Conservation (phyloP, 2,329 filamentous ascomycete genomes). For the Hypoxylon sp. region DNA sequence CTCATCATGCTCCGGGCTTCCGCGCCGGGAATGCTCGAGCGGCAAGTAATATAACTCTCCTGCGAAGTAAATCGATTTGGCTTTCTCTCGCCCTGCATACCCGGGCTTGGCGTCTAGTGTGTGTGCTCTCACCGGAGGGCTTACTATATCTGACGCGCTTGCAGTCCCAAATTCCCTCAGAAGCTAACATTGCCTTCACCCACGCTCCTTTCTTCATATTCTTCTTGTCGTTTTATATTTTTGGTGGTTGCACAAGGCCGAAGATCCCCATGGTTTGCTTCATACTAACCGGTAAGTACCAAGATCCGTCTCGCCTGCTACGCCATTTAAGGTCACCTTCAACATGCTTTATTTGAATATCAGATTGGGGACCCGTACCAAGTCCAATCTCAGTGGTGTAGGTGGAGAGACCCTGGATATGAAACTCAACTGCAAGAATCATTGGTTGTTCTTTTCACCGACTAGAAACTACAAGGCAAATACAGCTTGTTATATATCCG, state of each 20-base stretch:
- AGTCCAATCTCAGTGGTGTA: slow-evolving; percentile 10
- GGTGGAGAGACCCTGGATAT: slow-evolving; percentile 2
- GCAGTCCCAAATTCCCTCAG: slow-evolving; percentile 35
- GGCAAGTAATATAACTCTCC: slow-evolving; percentile 15
- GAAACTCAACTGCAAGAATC: slow-evolving; percentile 9
- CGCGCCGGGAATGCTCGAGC: slow-evolving; percentile 22
- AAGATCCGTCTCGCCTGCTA: slow-evolving; percentile 29
- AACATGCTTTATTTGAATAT: too few species aligned
- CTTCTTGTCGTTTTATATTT: slow-evolving; percentile 22
- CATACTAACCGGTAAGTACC: slow-evolving; percentile 28
- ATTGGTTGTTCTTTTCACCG: slow-evolving; percentile 22
- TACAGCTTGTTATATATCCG: slow-evolving; percentile 17
- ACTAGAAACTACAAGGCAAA: slow-evolving; percentile 9
- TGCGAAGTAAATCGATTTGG: slow-evolving; percentile 20
- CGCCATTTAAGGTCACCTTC: not conserved
- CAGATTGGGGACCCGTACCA: not conserved
- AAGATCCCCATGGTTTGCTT: slow-evolving; percentile 17
- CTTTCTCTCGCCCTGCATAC: slow-evolving; percentile 25
- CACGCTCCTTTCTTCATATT: slow-evolving; percentile 16
- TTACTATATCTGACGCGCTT: slow-evolving; percentile 41
- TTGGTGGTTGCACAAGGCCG: slow-evolving; percentile 17
- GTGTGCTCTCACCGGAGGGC: slow-evolving; percentile 26
- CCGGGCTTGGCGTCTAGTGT: slow-evolving; percentile 29
- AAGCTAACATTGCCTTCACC: slow-evolving; percentile 12
- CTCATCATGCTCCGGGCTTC: slow-evolving; percentile 28